These are phyloP conservation scores for Rheum nobile DNA, from an alignment of 148 eudicot genomes.

Conservation along the genomic window DNA sequence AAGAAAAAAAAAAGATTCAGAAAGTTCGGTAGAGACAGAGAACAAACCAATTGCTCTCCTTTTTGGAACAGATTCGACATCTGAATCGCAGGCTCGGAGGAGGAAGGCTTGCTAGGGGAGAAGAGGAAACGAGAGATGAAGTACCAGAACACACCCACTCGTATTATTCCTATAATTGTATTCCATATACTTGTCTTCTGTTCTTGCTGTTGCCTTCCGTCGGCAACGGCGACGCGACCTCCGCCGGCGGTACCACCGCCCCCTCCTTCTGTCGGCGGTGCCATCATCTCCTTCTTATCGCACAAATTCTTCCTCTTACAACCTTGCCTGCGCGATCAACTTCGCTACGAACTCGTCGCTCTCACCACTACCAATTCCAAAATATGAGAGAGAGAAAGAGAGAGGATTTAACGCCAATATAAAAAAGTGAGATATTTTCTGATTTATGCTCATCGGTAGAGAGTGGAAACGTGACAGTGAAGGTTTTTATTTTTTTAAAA, in stretches of 20 bases:
- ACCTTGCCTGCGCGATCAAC: not conserved
- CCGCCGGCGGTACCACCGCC: conserved; percentile 29
- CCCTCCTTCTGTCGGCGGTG: conserved; percentile 39
- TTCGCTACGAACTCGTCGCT: conserved; percentile 7
- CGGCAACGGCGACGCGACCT: conserved; percentile 3
- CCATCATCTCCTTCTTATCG: conserved; percentile 26
- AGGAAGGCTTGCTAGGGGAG: conserved; percentile 42
- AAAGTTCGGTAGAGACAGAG: not conserved
- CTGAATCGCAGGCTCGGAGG: conserved; percentile 48
- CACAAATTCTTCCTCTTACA: not conserved
- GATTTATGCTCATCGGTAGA: not conserved
- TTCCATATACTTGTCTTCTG: conserved; percentile 38
- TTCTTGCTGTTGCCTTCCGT: conserved; percentile 24
- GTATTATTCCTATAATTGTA: conserved; percentile 54
- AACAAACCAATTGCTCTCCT: conserved; percentile 62
- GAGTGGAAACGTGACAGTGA: conserved; percentile 1
- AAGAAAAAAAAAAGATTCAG: not conserved
- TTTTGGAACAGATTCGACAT: conserved; percentile 78
- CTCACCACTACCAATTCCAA: not conserved
- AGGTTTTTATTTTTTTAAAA: not conserved
- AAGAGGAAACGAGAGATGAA: conserved; percentile 80
- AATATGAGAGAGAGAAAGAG: not conserved
- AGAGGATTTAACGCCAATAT: not conserved
- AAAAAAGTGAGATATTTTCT: conserved; percentile 1
- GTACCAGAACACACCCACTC: conserved; percentile 78